Percentiles rank a stretch among this genome's conserved stretches.
phyloP scores from a whole-genome alignment of 192 early-diverging fungal genomes.

The Rhizophagus prolifer region DNA sequence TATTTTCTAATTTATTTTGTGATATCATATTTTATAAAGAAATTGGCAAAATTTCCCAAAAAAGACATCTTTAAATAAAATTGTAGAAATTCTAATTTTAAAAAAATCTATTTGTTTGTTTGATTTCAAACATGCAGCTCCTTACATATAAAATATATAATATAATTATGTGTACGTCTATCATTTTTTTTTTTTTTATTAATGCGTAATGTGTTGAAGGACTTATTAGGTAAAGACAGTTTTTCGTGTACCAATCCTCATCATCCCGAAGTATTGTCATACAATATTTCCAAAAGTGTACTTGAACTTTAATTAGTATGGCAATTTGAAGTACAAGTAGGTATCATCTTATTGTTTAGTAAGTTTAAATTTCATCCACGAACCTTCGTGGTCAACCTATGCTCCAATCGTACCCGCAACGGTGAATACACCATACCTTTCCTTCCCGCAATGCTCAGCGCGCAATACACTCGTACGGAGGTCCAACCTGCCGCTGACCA shows the following conservation, averaged over 20 bases:
- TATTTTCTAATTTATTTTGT: neutral
- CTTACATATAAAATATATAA: neutral
- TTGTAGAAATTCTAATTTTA: neutral
- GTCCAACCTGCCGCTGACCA: constrained; percentile 23
- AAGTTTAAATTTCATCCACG: constrained; percentile 1
- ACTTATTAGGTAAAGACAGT: neutral
- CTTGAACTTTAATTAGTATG: neutral
- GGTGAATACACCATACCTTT: constrained; percentile 23
- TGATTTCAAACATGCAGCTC: neutral
- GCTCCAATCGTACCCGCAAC: constrained; percentile 7
- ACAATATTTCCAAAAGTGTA: too few relatives aligned
- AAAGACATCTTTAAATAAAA: neutral
- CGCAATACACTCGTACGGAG: constrained; percentile 2
- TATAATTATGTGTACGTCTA: too few relatives aligned
- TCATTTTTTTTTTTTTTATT: too few relatives aligned
- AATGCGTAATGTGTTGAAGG: neutral
- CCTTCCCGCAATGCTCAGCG: constrained; percentile 24
- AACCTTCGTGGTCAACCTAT: neutral
- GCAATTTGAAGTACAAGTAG: constrained; percentile 5
- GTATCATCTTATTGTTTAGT: constrained; percentile 3
- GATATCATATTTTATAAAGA: neutral
- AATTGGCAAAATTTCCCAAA: neutral
- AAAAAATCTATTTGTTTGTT: neutral
- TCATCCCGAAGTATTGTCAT: too few relatives aligned
- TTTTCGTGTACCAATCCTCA: neutral